These are phyloP conservation scores for Cladophialophora carrionii DNA, from an alignment of 2,329 filamentous ascomycete genomes.

Conservation along the genomic window DNA sequence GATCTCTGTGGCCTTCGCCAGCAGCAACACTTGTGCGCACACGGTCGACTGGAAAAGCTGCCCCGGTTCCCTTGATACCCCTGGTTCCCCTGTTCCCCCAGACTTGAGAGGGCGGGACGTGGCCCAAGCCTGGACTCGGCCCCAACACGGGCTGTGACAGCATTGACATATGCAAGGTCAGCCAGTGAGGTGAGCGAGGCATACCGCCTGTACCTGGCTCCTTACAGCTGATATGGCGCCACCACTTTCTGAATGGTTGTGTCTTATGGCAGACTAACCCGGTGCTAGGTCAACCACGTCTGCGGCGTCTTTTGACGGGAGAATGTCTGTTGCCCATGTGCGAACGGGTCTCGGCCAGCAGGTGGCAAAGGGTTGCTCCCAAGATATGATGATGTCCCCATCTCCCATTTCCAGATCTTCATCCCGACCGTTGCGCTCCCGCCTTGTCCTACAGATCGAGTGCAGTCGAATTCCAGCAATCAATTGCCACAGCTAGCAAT, in stretches of 20 bases:
- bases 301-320: constrained; percentile 2
- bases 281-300: background rate
- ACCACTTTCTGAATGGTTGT: background rate
- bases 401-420: constrained; percentile 4
- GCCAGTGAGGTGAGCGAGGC: background rate
- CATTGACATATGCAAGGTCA: constrained; percentile 4
- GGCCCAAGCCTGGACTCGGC: background rate
- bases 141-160: background rate
- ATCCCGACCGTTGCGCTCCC: background rate
- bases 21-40: background rate
- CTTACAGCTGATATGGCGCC: background rate
- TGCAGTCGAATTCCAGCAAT: background rate
- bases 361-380: background rate
- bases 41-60: background rate
- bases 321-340: background rate
- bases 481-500: background rate
- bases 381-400: background rate
- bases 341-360: background rate
- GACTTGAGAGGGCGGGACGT: no score
- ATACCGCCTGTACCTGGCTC: background rate
- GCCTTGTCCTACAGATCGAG: background rate
- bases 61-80: no score
- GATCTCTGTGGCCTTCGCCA: background rate
- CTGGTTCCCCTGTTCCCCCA: no score
- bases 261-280: background rate